Base-by-base conservation (phyloP, 306 rosid species). In the Prunus campanulata region DNA sequence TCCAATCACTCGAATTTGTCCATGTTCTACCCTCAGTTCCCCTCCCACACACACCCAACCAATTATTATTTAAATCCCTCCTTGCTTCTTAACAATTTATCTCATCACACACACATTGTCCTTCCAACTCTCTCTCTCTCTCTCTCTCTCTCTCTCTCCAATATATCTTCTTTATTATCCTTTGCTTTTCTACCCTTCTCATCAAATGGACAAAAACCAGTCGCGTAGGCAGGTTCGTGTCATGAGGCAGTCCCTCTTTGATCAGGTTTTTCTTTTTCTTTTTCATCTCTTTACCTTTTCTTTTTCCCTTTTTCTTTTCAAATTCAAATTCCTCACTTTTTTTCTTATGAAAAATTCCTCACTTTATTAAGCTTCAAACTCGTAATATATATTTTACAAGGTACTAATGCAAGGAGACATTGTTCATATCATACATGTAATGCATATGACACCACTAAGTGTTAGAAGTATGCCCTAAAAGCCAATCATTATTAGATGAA, bases 191-290 rank as follows among this genome's bases (percentile, higher is more conserved):
- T 39, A 49, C 29, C 35, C 42, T 50, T 13, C n/a, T 50, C 16
- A 16, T 50, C 19, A 54, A 80, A 91, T 93, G 98, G 93, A 89
- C 57, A 89, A 82, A 86, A 81, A 74, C 85, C 86, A 86, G 46
- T 57, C 85, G 39, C 77, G 75, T n/a, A 78, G 90, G 51, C 96
- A 88, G 70, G 77, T 90, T 74, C 84, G 83, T 51, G 64, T 80
- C 42, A 83, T 86, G 87, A 92, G 91, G 80, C 96, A 92, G 32
- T 87, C 93, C 80, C 84, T 92, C 79, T 92, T 92, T 77, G 93
- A 90, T 67, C 96, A 90, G 97, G 97, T 92, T 65, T 49, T 54
- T 79, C 72, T n/a, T 6, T 39, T 44, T 44, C 29, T 44, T 44
- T 16, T 64, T 0, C 32, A 30, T 30, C 29, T 27, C 32, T 30